Percentiles rank a stretch among this genome's conserved stretches.
These are phyloP conservation scores for Lactifluus pinguis DNA, from an alignment of 768 basidiomycete genomes.

Conservation along the genomic window DNA sequence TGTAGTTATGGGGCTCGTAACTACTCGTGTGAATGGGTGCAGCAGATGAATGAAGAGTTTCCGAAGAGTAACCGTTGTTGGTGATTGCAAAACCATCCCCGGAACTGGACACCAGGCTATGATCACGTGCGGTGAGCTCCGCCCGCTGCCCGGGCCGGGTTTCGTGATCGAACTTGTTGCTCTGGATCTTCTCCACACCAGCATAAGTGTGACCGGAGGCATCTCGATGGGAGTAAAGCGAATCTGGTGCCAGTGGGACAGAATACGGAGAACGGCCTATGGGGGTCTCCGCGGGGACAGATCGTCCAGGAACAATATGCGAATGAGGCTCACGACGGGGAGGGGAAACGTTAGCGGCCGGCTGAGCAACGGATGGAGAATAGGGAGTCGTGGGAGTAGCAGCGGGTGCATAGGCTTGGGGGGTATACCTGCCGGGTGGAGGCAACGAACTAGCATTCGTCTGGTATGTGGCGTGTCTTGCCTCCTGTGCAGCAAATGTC, in stretches of 20 bases:
- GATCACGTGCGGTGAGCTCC: not conserved
- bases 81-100: not conserved
- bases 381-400: not conserved
- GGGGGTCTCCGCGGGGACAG: not conserved
- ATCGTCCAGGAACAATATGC: not conserved
- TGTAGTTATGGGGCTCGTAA: not conserved
- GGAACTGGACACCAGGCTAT: not conserved
- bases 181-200: not conserved
- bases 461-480: not conserved
- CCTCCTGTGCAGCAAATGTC: not conserved
- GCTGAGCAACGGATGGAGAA: not conserved
- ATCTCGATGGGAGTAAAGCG: not conserved
- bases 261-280: not conserved
- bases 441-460: not conserved
- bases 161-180: not conserved
- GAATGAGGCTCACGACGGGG: constrained; percentile 3
- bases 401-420: not conserved
- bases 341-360: not conserved
- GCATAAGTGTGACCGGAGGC: not conserved
- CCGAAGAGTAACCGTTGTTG: not conserved
- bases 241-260: not conserved
- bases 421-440: not conserved
- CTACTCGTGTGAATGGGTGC: not conserved
- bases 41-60: not conserved
- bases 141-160: too few species aligned